Conservation (phyloP, 768 basidiomycete genomes). For the Phlebiopsis flavidoalba region DNA sequence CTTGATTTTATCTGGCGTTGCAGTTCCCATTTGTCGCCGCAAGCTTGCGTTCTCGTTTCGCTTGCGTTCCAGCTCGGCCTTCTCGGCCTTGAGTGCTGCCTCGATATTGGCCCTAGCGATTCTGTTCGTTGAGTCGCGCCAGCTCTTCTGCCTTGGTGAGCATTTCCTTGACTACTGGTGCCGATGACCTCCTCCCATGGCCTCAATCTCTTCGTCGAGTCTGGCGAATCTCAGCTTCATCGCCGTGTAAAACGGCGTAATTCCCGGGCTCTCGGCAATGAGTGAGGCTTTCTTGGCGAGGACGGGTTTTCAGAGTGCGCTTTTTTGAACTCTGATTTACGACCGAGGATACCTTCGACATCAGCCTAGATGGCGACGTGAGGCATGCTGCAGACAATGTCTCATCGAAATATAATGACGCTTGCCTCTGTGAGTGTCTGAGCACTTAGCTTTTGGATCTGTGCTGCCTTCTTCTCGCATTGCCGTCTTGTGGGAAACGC, state of each 20-base stretch:
- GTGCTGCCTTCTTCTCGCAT: conserved; percentile 59
- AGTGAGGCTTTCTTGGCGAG: conserved; percentile 61
- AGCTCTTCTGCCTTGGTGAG: conserved; percentile 29
- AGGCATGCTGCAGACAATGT: not conserved
- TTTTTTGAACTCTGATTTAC: conserved; percentile 41
- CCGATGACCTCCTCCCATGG: conserved; percentile 30
- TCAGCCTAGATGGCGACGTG: conserved; percentile 48
- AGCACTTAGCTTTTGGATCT: conserved; percentile 52
- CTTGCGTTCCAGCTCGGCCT: conserved; percentile 63
- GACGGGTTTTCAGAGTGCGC: conserved; percentile 28
- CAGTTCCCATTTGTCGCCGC: conserved; percentile 31
- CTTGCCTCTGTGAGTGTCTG: conserved; percentile 78
- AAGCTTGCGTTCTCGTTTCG: conserved; percentile 61
- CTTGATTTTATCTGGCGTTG: conserved; percentile 58
- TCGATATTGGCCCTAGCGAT: conserved; percentile 82
- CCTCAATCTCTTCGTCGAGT: conserved; percentile 62
- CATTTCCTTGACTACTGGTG: not conserved
- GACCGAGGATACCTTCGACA: conserved; percentile 70
- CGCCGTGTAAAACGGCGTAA: conserved; percentile 73
- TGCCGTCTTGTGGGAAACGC: conserved; percentile 64
- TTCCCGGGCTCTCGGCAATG: conserved; percentile 52
- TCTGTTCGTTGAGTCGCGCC: conserved; percentile 84
- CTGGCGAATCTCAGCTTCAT: conserved; percentile 54
- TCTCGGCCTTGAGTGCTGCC: conserved; percentile 71
- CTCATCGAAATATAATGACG: not conserved